Evolutionary conservation across 805 yeast genomes (phyloP).

Genomic region (Isabelozyma pseudorhagii): DNA sequence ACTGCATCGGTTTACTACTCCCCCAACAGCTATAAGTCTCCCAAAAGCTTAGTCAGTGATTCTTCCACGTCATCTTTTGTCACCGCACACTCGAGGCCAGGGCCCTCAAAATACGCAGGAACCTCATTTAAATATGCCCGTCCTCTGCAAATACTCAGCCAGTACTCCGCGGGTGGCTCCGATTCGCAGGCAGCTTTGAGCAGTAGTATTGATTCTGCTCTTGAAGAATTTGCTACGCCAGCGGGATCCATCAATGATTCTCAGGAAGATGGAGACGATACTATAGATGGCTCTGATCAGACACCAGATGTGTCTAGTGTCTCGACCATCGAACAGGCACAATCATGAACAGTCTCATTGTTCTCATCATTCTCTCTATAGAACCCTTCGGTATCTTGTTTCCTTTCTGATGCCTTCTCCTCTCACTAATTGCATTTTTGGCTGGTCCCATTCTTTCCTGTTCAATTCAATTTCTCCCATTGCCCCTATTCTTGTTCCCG

Average conservation of each 20-base stretch:
- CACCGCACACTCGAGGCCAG: slow-evolving; percentile 8
- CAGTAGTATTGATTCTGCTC: slow-evolving; percentile 13
- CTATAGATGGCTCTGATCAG: background rate
- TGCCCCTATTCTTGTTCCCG: background rate
- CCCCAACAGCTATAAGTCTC: background rate
- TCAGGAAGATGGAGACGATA: background rate
- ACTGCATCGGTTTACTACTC: background rate
- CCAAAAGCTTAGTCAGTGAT: background rate
- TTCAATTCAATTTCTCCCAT: background rate
- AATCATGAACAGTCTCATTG: too few relatives aligned
- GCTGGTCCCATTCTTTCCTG: background rate
- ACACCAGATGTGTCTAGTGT: background rate
- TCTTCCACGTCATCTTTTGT: slow-evolving; percentile 6
- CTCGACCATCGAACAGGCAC: background rate
- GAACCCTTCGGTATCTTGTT: too few relatives aligned
- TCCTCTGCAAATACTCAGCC: slow-evolving; percentile 25
- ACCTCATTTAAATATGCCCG: slow-evolving; percentile 9
- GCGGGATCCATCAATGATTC: background rate
- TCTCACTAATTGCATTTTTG: background rate
- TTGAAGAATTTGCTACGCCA: slow-evolving; percentile 5
- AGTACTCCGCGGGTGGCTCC: slow-evolving; percentile 7
- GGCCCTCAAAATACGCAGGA: slow-evolving; percentile 1
- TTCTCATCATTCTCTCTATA: background rate
- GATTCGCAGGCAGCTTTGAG: slow-evolving; percentile 9
- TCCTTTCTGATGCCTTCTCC: too few relatives aligned